These are phyloP conservation scores for Martiniozyma asiatica DNA, from an alignment of 1,139 yeast genomes.

Conservation along the genomic window DNA sequence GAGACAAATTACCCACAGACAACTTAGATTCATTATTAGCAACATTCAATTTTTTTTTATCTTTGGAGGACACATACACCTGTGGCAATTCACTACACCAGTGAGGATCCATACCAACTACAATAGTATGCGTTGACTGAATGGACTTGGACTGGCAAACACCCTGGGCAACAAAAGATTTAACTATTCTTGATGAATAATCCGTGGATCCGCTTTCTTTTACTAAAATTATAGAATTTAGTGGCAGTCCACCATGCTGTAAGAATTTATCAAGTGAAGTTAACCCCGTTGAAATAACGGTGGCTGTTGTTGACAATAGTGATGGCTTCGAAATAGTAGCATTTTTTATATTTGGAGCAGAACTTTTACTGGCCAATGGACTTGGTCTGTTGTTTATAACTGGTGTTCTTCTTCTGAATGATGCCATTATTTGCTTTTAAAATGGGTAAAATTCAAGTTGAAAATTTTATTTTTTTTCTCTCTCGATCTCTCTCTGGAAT, in stretches of 20 bases:
- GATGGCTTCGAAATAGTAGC: constrained; percentile 71
- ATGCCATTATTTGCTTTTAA: constrained; percentile 1
- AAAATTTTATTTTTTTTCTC: too few species aligned
- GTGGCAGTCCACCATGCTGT: constrained; percentile 76
- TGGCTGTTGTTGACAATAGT: constrained; percentile 50
- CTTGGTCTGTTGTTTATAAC: too few species aligned
- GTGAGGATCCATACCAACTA: constrained; percentile 45
- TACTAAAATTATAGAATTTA: constrained; percentile 57
- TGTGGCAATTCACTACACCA: constrained; percentile 81
- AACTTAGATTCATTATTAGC: constrained; percentile 48
- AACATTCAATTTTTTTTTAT: constrained; percentile 49
- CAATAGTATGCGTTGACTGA: constrained; percentile 43
- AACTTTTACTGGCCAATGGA: too few species aligned
- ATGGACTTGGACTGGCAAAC: constrained; percentile 38
- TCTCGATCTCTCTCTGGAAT: too few species aligned
- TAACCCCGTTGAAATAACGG: constrained; percentile 70
- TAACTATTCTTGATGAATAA: constrained; percentile 60
- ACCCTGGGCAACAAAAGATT: constrained; percentile 74
- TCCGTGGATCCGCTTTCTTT: constrained; percentile 90
- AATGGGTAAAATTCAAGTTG: not conserved
- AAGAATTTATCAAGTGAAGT: constrained; percentile 62
- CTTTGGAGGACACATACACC: constrained; percentile 58
- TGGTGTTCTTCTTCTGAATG: too few species aligned
- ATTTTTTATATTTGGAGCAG: constrained; percentile 1
- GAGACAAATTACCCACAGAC: too few species aligned